Percentiles rank a stretch among this genome's conserved stretches.
These are phyloP conservation scores for Hymenoscyphus infarciens DNA, from an alignment of 2,329 filamentous ascomycete genomes.

Conservation along the genomic window DNA sequence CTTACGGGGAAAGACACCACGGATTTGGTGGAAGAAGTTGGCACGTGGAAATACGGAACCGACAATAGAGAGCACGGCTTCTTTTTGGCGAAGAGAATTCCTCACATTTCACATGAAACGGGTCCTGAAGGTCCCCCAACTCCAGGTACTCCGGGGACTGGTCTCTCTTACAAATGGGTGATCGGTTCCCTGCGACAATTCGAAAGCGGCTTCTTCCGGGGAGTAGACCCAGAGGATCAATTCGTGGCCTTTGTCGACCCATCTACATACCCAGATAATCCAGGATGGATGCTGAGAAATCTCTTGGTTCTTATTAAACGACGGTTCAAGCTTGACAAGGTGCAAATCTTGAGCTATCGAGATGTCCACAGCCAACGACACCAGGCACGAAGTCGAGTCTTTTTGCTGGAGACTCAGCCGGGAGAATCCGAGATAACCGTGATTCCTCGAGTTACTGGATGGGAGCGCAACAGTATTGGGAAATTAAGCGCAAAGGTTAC, in stretches of 20 bases:
- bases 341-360: constrained; percentile 86
- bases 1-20: constrained; percentile 70
- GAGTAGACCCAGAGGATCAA: constrained; percentile 65
- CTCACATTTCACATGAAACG: constrained; percentile 32
- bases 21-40: constrained; percentile 74
- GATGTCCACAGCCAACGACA: constrained; percentile 76
- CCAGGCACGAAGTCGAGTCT: constrained; percentile 75
- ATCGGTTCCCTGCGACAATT: constrained; percentile 73
- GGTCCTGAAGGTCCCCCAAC: constrained; percentile 38
- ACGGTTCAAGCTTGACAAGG: constrained; percentile 70
- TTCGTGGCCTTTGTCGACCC: constrained; percentile 89
- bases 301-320: constrained; percentile 80
- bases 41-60: constrained; percentile 80
- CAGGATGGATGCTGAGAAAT: constrained; percentile 91
- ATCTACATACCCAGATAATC: constrained; percentile 82
- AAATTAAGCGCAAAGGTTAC: constrained; percentile 76
- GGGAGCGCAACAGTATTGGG: constrained; percentile 79
- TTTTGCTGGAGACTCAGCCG: constrained; percentile 43
- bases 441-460: constrained; percentile 90
- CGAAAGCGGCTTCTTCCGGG: constrained; percentile 83
- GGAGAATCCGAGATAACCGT: constrained; percentile 33
- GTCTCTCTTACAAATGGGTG: constrained; percentile 67
- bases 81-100: constrained; percentile 83
- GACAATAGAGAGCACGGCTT: constrained; percentile 88
- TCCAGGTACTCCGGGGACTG: constrained; percentile 49